These are phyloP conservation scores for Russula sp. DNA, from an alignment of 768 basidiomycete genomes.

Conservation along the genomic window DNA sequence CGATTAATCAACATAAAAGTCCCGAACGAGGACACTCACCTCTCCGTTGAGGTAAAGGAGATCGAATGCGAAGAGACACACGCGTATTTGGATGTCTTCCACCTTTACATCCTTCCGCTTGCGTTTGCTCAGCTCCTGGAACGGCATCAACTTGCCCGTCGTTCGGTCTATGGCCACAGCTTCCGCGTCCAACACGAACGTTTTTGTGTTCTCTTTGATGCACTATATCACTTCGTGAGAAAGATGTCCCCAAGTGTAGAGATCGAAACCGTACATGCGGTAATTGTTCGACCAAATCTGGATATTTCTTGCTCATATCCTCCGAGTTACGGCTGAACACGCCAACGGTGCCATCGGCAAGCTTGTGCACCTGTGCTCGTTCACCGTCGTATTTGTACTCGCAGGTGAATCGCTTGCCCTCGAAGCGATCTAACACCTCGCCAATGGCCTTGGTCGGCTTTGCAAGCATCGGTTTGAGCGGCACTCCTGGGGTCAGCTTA, in stretches of 20 bases:
- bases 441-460: conserved; percentile 99
- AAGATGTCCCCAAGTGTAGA: background rate
- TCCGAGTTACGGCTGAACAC: conserved; percentile 98
- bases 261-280: conserved; percentile 55
- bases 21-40: conserved; percentile 47
- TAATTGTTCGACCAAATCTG: conserved; percentile 93
- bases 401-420: conserved; percentile 93
- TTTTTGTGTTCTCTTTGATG: conserved; percentile 75
- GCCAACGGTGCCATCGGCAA: conserved; percentile 77
- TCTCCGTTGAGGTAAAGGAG: conserved; percentile 95
- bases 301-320: conserved; percentile 99
- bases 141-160: conserved; percentile 87
- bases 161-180: conserved; percentile 91
- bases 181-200: conserved; percentile 95
- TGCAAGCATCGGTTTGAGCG: conserved; percentile 97
- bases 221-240: conserved; percentile 49
- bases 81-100: conserved; percentile 95
- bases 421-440: conserved; percentile 95
- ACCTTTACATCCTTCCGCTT: conserved; percentile 98
- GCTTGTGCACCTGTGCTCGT: conserved; percentile 88
- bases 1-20: background rate
- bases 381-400: conserved; percentile 99
- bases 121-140: conserved; percentile 92
- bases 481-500: conserved; percentile 92
- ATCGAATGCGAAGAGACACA: conserved; percentile 96